Percentiles rank a stretch among this genome's conserved stretches.
phyloP scores from a whole-genome alignment of 169 alveolate species.

The Eimeria praecox region DNA sequence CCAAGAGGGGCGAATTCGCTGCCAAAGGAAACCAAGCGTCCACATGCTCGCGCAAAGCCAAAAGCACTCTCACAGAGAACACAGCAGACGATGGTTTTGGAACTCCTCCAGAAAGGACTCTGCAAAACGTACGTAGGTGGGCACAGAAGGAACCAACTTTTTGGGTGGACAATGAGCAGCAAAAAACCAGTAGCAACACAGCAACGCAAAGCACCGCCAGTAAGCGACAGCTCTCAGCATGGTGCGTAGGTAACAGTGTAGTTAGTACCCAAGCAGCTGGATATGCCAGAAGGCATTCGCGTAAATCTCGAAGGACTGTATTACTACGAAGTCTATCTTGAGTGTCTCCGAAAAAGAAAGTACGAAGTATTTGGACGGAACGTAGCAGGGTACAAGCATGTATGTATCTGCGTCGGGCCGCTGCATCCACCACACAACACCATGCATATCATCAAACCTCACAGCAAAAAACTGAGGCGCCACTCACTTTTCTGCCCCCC shows the following conservation, averaged over 20 bases:
- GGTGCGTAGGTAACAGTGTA: not conserved
- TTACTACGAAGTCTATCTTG: conserved; percentile 88
- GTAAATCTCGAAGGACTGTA: conserved; percentile 89
- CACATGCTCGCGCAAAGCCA: not conserved
- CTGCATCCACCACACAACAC: conserved; percentile 60
- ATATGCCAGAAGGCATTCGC: conserved; percentile 88
- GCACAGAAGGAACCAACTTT: not conserved
- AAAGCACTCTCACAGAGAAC: not conserved
- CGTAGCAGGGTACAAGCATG: conserved; percentile 90
- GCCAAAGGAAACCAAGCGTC: not conserved
- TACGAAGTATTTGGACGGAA: conserved; percentile 89
- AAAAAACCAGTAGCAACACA: conserved; percentile 2
- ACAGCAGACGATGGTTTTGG: not conserved
- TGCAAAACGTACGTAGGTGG: not conserved
- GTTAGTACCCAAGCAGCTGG: conserved; percentile 74
- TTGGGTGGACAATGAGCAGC: not conserved
- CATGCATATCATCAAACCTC: not conserved
- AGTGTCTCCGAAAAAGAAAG: conserved; percentile 90
- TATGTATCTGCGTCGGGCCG: conserved; percentile 88
- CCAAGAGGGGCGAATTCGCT: not conserved
- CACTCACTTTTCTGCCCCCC: not conserved
- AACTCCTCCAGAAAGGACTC: not conserved
- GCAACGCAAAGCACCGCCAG: not conserved
- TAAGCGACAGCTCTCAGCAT: not conserved
- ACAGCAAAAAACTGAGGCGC: not conserved